Base-by-base conservation (phyloP, 768 basidiomycete species). In the Trametes sanguinea region DNA sequence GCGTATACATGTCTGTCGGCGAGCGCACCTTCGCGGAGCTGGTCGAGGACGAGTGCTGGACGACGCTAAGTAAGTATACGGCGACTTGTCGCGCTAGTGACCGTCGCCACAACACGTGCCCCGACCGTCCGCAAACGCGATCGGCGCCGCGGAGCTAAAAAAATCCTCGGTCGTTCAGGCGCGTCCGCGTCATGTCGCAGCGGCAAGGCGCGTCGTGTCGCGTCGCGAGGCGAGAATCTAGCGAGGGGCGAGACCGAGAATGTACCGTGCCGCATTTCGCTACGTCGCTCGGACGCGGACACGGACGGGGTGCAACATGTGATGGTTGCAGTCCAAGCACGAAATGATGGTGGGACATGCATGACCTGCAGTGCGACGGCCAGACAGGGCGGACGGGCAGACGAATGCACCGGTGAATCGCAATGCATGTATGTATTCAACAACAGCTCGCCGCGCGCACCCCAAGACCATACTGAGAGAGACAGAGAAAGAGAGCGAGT, bases 371-470 rank as follows among this genome's bases (percentile, higher is more conserved):
- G 22, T 22, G 22, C 22, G 22, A 22, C 22, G 22, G 22, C 30
- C 47, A 48, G 8, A 22, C 16, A 8, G 14, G n/a, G n/a, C 8
- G 8, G 44, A 17, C 2, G 6, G 22, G 37, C 5, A 42, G 52
- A 8, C 11, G 44, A n/a, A 52, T 53, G 60, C 60, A 42, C 51
- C 52, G 9, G 52, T 32, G 22, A 35, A 53, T 35, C 52, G 45
- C 37, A 48, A 37, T 11, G 35, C 11, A 45, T 16, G 43, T 54
- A 62, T 62, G 60, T 58, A 65, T 65, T 60, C 64, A 55, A 65
- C 59, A 54, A 65, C 50, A 46, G 56, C 59, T 52, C 59, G 57
- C 62, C 62, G 51, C 62, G 57, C 57, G 57, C 57, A 59, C 57
- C 62, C 62, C 52, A 46, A 44, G 56, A 47, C 51, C 50, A 55